Evolutionary conservation across 805 yeast genomes (phyloP), one percentile per base, ranked within the genome.

Genomic region (Candida silvatica): DNA sequence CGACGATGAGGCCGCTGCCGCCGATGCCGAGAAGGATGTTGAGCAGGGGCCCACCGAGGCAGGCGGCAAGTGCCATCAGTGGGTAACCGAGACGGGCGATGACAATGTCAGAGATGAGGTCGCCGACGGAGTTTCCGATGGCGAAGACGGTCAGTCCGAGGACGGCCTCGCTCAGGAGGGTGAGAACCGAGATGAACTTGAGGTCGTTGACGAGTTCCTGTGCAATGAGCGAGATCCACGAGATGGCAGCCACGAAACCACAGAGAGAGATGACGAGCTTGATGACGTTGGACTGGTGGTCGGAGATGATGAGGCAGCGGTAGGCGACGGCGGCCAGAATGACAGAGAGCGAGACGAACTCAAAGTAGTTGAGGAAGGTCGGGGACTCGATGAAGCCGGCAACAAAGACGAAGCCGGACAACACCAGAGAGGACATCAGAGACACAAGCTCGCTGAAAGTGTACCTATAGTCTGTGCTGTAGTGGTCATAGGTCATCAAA

Each of bases 51-150:
- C 96, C 86, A 0, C 97, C 97, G 54, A 88, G 81, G 50, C 97
- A 88, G 0, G 97, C 96, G 20, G 92, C 83, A n/a, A 92, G 64
- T 0, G 97, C 97, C 82, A 90, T 82, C 31, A 81, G 67, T 0
- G 95, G 84, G 59, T 74, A 77, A 0, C 95, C 95, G 67, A 84
- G 71, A 38, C 64, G 64, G 0, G 95, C 87, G 18, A 90, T 73
- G 0, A 94, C 80, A 24, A 80, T 54, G 46, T 90, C 86, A 0
- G 96, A 80, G 1, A 88, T 77, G 31, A 88, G 61, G 51, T 90
- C 98, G 5, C 97, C 97, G 5, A 83, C 61, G 1, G 96, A 88
- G 54, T 90, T 92, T 4, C 98, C 97, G 39, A 90, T 60, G 0
- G 97, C 95, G 55, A 90, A 82, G 0, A 90, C 67, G 0, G 97